phyloP scores from a whole-genome alignment of 495 filamentous ascomycete species.

The Podospora pseudocomata region DNA sequence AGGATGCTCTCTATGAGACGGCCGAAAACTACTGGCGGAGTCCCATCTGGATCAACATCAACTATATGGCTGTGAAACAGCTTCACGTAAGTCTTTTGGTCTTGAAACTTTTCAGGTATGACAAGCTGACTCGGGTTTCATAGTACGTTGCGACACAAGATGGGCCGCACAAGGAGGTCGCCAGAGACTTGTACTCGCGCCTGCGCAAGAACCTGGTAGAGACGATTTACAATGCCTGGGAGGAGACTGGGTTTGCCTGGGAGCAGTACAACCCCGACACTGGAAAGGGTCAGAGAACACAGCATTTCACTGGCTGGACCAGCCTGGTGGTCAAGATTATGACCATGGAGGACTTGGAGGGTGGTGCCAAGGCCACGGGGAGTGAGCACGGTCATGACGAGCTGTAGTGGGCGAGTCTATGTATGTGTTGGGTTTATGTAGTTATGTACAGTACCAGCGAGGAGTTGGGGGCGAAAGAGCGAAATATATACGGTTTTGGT shows the following conservation, averaged over 20 bases:
- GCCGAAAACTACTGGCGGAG: conserved; percentile 97
- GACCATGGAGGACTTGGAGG: conserved; percentile 60
- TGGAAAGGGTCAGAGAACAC: conserved; percentile 86
- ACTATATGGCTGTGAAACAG: conserved; percentile 79
- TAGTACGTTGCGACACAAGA: conserved; percentile 54
- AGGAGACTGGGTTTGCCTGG: conserved; percentile 93
- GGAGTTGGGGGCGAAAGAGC: not conserved
- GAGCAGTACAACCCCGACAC: conserved; percentile 97
- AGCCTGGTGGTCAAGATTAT: conserved; percentile 97
- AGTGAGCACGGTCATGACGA: conserved; percentile 31
- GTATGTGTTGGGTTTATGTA: not conserved
- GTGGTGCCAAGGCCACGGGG: conserved; percentile 1
- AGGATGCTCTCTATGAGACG: conserved; percentile 77
- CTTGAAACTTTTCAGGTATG: not conserved
- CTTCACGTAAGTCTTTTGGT: conserved; percentile 63
- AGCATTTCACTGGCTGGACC: conserved; percentile 98
- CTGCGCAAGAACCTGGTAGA: conserved; percentile 82
- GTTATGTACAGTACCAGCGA: not conserved
- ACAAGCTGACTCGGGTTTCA: conserved; percentile 14
- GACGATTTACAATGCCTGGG: conserved; percentile 84
- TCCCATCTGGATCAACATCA: conserved; percentile 96
- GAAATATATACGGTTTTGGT: not conserved
- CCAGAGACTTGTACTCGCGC: conserved; percentile 67
- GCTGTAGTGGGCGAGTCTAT: conserved; percentile 20
- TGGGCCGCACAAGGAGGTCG: conserved; percentile 67